Percentiles rank a stretch among this genome's conserved stretches.
phyloP scores from a whole-genome alignment of 345 rosid species.

The Eucalyptus erythrocorys region DNA sequence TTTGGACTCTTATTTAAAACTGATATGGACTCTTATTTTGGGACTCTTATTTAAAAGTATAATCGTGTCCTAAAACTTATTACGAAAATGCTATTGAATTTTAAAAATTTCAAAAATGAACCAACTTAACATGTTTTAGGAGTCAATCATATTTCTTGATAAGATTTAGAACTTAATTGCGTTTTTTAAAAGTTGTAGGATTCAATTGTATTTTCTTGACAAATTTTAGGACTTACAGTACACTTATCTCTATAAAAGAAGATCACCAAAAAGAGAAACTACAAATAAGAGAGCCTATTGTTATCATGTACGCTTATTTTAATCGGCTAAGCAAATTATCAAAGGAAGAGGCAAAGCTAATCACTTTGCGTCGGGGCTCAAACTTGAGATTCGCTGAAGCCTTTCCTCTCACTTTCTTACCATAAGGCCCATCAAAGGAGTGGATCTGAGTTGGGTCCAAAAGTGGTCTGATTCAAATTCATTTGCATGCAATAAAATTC shows the following conservation, averaged over 20 bases:
- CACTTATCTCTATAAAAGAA: rapidly evolving
- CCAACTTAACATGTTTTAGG: rapidly evolving
- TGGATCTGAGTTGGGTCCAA: rapidly evolving
- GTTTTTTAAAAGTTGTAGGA: too few relatives aligned
- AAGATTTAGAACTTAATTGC: too few relatives aligned
- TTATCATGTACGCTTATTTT: too few relatives aligned
- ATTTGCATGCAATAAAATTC: too few relatives aligned
- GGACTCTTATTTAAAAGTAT: rapidly evolving
- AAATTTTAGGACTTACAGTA: too few relatives aligned
- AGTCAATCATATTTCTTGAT: too few relatives aligned
- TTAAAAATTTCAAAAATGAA: too few relatives aligned
- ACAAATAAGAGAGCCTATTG: not conserved
- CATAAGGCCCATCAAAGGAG: not conserved
- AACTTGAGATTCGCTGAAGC: not conserved
- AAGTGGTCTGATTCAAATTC: rapidly evolving
- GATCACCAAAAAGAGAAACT: not conserved
- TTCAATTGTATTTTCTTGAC: too few relatives aligned
- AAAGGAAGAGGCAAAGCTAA: not conserved
- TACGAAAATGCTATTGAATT: too few relatives aligned
- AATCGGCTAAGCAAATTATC: not conserved
- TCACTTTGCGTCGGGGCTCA: not conserved
- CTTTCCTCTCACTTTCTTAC: not conserved
- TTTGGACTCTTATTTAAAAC: too few relatives aligned
- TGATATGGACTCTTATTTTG: rapidly evolving
- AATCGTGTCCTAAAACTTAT: too few relatives aligned